A percentile compares a stretch with the other conserved stretches of the same genome.
phyloP scores from a whole-genome alignment of 495 filamentous ascomycete species.

The Copromyces sp. region DNA sequence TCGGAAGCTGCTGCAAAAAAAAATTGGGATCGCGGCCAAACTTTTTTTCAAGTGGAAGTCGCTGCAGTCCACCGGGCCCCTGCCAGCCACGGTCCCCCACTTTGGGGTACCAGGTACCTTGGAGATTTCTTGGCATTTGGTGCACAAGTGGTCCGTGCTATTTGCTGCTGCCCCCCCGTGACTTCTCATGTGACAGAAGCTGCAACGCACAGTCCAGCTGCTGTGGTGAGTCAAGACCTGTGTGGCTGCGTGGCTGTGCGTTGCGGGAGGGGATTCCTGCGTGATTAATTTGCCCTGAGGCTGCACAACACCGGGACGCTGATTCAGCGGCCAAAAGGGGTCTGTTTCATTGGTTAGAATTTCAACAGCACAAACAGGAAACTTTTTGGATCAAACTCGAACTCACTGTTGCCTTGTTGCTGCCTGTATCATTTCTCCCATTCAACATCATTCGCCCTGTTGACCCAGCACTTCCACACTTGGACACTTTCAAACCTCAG shows the following conservation, averaged over 20 bases:
- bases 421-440: neutral
- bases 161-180: neutral
- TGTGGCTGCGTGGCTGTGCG: neutral
- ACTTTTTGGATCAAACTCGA: neutral
- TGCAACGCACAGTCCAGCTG: neutral
- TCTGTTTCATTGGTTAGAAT: neutral
- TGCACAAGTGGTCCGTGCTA: neutral
- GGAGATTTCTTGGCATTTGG: neutral
- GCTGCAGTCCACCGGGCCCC: neutral
- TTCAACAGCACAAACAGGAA: neutral
- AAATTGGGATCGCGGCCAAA: slow-evolving; percentile 9
- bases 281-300: neutral
- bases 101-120: neutral
- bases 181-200: slow-evolving; percentile 1
- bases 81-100: neutral
- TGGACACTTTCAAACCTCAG: neutral
- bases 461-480: neutral
- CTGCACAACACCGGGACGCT: neutral
- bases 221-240: neutral
- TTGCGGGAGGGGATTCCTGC: neutral
- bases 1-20: slow-evolving; percentile 15
- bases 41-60: slow-evolving; percentile 5
- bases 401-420: neutral
- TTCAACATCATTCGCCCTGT: neutral
- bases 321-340: neutral